Percentiles rank a stretch among this genome's conserved stretches.
phyloP scores from a whole-genome alignment of 176 grass and related monocot species.

The Dactylis glomerata region DNA sequence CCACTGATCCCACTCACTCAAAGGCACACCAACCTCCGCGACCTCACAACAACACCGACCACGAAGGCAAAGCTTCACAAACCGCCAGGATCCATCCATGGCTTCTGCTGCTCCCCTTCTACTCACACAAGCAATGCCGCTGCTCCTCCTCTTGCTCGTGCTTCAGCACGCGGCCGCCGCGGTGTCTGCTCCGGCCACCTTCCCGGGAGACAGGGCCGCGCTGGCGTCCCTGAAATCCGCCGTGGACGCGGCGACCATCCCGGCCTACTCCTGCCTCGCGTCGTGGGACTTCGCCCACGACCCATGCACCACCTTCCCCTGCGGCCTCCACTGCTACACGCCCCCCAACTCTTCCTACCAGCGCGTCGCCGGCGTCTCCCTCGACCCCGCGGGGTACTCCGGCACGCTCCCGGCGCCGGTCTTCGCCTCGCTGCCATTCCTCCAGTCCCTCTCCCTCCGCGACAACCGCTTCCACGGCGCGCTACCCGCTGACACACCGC shows the following conservation, averaged over 20 bases:
- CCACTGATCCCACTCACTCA: conserved; percentile 20
- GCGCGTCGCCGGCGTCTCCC: conserved; percentile 36
- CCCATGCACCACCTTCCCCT: conserved; percentile 39
- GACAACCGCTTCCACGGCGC: conserved; percentile 50
- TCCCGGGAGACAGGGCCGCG: conserved; percentile 40
- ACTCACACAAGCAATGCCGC: background rate
- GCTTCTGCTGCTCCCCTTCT: background rate
- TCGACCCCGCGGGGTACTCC: conserved; percentile 50
- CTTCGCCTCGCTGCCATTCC: conserved; percentile 32
- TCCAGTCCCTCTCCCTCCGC: conserved; percentile 35
- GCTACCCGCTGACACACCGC: conserved; percentile 5
- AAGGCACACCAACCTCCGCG: conserved; percentile 9
- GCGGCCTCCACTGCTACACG: conserved; percentile 37
- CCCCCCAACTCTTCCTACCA: conserved; percentile 12
- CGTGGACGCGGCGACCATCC: conserved; percentile 32
- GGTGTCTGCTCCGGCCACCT: conserved; percentile 4
- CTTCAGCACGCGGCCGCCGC: background rate
- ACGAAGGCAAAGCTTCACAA: too few species aligned
- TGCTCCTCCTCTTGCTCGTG: background rate
- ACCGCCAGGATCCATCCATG: conserved; percentile 23
- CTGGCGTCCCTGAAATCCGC: conserved; percentile 33
- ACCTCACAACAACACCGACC: conserved; percentile 23
- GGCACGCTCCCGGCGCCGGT: conserved; percentile 25
- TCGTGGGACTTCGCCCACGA: conserved; percentile 41
- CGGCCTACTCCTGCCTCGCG: conserved; percentile 43